Percentiles rank a stretch among this genome's conserved stretches.
Evolutionary conservation across 805 yeast genomes (phyloP).

Genomic region (Candida anglica): DNA sequence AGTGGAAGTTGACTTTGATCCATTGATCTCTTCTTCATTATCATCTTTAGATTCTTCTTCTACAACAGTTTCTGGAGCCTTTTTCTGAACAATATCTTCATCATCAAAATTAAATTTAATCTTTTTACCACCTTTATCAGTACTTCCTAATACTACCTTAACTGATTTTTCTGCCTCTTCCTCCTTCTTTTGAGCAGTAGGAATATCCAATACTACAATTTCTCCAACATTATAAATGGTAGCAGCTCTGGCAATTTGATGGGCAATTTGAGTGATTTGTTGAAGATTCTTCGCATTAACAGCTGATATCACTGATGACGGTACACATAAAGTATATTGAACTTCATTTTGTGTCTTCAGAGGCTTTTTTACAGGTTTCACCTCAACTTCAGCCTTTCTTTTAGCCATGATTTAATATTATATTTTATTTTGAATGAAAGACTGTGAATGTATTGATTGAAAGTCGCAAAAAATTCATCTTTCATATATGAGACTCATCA

Average conservation of each 20-base stretch:
- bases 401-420: slow-evolving; percentile 17
- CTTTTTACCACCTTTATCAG: slow-evolving; percentile 19
- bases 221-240: slow-evolving; percentile 70
- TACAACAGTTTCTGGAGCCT: slow-evolving; percentile 12
- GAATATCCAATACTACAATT: slow-evolving; percentile 63
- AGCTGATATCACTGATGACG: slow-evolving; percentile 56
- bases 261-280: slow-evolving; percentile 69
- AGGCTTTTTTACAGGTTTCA: slow-evolving; percentile 26
- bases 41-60: slow-evolving; percentile 11
- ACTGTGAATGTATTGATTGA: too few relatives aligned
- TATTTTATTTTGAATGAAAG: too few relatives aligned
- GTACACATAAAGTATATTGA: slow-evolving; percentile 64
- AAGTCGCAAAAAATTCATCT: too few relatives aligned
- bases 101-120: slow-evolving; percentile 27
- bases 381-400: slow-evolving; percentile 16
- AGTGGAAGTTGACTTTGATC: slow-evolving; percentile 1
- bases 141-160: slow-evolving; percentile 18
- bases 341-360: slow-evolving; percentile 16
- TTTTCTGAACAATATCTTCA: slow-evolving; percentile 21
- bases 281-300: slow-evolving; percentile 60
- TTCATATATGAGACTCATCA: background rate
- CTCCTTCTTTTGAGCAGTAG: slow-evolving; percentile 16
- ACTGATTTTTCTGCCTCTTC: slow-evolving; percentile 14
- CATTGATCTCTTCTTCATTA: slow-evolving; percentile 10
- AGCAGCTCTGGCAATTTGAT: slow-evolving; percentile 77